Base-by-base conservation (phyloP, 2,329 filamentous ascomycete species). In the Talaromyces pinophilus region DNA sequence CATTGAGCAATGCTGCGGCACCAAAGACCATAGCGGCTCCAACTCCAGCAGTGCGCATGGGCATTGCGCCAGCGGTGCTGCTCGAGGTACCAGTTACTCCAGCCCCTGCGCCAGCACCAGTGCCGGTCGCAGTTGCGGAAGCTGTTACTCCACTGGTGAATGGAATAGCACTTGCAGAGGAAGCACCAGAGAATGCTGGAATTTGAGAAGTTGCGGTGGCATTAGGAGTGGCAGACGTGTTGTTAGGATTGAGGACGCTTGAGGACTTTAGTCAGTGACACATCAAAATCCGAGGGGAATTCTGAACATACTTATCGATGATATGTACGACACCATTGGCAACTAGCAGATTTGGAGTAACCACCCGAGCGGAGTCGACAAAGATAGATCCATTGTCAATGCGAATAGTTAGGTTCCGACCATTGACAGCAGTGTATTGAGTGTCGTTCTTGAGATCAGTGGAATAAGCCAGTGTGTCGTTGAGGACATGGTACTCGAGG, bases 201-300 rank as follows among this genome's bases (percentile, higher is more conserved):
- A n/a, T 25, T 54, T 65, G 63, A 3, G 63, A 42, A 35, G 30
- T 50, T 5, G 63, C 63, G 2, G 42, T 65, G 40, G 63, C 30
- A 38, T 60, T 65, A 17, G 63, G 63, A 15, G 63, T 54, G 4
- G 55, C 63, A 15, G 44, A 50, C 5, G 63, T 65, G 44, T 65
- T 65, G 44, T 65, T 65, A 10, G 63, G 63, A 46, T 65, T 65
- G 28, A 65, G 55, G 6, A 65, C 63, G 13, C 63, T 65, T 35
- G 8, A 44, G 3, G 5, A 28, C 4, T 5, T 59, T 50, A 64
- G 40, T 54, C 33, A 19, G 8, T 42, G 22, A 33, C 7, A 15
- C 46, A 46, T 33, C 2, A 6, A 48, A 25, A 7, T 17, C 8
- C 2, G n/a, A 59, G 19, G 17, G 17, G 19, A 28, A 10, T 17